Evolutionary conservation across 305 asterid genomes (phyloP), one percentile per base, ranked within the genome.

Genomic region (Fraxinus paxiana): DNA sequence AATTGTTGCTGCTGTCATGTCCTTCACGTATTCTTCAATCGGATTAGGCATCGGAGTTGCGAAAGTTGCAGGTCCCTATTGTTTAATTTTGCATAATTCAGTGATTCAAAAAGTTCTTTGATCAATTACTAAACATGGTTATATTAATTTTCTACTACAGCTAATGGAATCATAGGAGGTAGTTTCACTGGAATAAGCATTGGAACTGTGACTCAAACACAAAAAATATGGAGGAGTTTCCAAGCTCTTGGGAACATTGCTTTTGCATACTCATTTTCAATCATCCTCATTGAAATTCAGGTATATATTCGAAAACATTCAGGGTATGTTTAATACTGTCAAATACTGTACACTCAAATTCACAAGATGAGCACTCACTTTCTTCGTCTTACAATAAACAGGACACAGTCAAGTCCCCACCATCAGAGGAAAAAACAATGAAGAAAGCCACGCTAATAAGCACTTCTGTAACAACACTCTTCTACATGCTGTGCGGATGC

Each of bases 191-290:
- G 98, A 77, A 89, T 92, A 37, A 89, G 98, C 91, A 86, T 92
- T 41, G 97, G 96, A 80, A 82, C 89, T 0, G 97, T 93, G 54
- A 89, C 93, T 30, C 79, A 86, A 85, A 90, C 92, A 9, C 91
- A 90, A 7, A 94, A 94, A 20, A 90, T 94, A 83, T 94, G 97
- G 98, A 87, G 88, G 85, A 93, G 94, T 35, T 93, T 93, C 80
- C 97, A 94, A 84, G 93, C 97, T 59, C 86, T 94, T 0, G 97
- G 97, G 38, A 94, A 84, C 83, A 92, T 94, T 3, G 98, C 97
- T 43, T 94, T 94, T 46, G 97, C 98, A 5, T 93, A 95, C 86
- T 93, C 98, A 3, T 95, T 90, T 82, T 93, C 98, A 3, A 85
- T 93, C 85, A 93, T 91, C 73, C 98, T 95, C 7, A 88, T 93